Base-by-base conservation (phyloP, 345 rosid genomes). In the Angophora floribunda region DNA sequence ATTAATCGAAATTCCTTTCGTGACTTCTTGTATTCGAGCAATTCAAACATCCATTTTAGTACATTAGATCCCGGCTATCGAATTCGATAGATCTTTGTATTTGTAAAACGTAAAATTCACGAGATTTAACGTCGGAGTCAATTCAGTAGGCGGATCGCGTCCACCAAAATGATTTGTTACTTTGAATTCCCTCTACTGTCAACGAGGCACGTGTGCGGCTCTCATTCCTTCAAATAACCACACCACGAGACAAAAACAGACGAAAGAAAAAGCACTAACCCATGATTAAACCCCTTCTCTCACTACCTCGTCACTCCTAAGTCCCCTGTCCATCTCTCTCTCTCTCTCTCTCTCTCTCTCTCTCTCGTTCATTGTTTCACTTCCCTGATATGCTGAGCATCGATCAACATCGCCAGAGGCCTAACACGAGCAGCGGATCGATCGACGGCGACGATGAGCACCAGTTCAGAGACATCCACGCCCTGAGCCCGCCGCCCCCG, bases 401-500 rank as follows among this genome's bases (percentile, higher is more conserved):
- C 49, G 84, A 75, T 41, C 45, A 75, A 21, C 49, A 75, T 10
- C 49, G 16, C 85, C 89, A 85, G 16, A 88, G 87, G 51, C 89
- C 89, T 22, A 49, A 14, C 49, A 21, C 50, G 0, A 88, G 84
- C 89, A 85, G 88, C 21, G 80, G 85, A 21, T 55, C 86, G 4
- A 86, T 90, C 2, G 91, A 87, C 7, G 92, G 67, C 36, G 91
- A 90, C 88, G 87, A 86, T 67, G 86, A 61, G n/a, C 86, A 75
- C 4, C 89, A 90, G 10, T 89, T 96, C 86, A 93, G 99, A 28
- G 99, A 97, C 92, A 96, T 96, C 93, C 97, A 97, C 88, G 95
- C 98, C 3, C 88, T 96, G 89, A 92, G 95, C 80, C 97, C 94
- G 52, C 95, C 95, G 1, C 92, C 51, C 6, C 93, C 94, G 15